These are phyloP conservation scores for Adansonia rubrostipa DNA, from an alignment of 441 rosid species.

Conservation along the genomic window DNA sequence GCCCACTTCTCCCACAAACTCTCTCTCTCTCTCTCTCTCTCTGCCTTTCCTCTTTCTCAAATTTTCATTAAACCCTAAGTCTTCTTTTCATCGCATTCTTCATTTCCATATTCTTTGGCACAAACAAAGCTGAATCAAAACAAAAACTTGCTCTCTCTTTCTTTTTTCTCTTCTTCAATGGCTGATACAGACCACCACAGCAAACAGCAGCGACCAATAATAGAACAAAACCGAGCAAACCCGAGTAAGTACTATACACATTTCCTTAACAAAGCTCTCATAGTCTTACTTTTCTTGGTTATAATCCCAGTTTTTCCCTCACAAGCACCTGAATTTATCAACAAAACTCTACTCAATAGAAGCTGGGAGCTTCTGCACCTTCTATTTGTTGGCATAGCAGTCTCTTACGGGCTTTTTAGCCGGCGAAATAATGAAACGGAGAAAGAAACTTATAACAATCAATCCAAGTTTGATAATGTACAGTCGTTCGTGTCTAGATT, in stretches of 20 bases:
- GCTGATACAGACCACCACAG: constrained; percentile 49
- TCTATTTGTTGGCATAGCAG: constrained; percentile 83
- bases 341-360: constrained; percentile 57
- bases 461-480: constrained; percentile 58
- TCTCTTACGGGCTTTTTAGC: constrained; percentile 94
- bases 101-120: constrained; percentile 28
- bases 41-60: constrained; percentile 29
- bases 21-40: constrained; percentile 42
- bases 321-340: constrained; percentile 86
- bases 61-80: constrained; percentile 63
- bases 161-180: constrained; percentile 52
- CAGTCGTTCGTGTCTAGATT: constrained; percentile 71
- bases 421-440: constrained; percentile 56
- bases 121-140: constrained; percentile 16
- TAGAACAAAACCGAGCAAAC: constrained; percentile 43
- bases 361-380: constrained; percentile 94
- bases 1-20: constrained; percentile 38
- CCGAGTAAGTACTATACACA: constrained; percentile 53
- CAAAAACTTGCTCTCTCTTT: constrained; percentile 15
- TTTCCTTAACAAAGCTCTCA: constrained; percentile 68
- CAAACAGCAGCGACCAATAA: constrained; percentile 37
- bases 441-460: constrained; percentile 36
- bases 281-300: constrained; percentile 55
- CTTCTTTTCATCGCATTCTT: constrained; percentile 32
- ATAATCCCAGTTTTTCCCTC: constrained; percentile 75